Conservation (phyloP, 192 early-diverging fungal genomes). For the Oehlia diaphana region DNA sequence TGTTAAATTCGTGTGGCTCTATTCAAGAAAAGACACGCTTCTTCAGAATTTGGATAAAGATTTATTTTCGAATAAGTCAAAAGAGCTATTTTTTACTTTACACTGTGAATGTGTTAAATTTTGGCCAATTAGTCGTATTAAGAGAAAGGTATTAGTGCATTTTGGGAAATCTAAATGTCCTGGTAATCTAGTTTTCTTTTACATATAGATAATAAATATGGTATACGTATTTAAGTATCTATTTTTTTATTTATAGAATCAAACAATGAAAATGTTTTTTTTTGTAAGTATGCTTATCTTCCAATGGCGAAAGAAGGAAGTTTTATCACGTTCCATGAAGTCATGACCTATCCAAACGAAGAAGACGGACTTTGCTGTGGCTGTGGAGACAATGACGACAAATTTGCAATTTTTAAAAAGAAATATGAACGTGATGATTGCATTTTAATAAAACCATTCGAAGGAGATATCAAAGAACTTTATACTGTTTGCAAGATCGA, state of each 20-base stretch:
- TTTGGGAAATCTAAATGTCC: not conserved
- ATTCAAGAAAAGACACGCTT: conserved; percentile 12
- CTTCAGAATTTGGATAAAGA: conserved; percentile 14
- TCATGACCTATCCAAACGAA: not conserved
- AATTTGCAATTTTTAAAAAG: not conserved
- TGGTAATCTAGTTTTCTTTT: not conserved
- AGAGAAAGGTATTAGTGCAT: conserved; percentile 8
- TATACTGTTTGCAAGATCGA: conserved; percentile 22
- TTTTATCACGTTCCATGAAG: conserved; percentile 4
- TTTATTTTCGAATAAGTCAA: not conserved
- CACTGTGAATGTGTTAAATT: conserved; percentile 18
- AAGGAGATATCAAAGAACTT: not conserved
- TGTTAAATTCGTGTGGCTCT: conserved; percentile 19
- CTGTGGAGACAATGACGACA: not conserved
- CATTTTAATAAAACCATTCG: not conserved
- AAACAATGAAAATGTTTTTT: not conserved
- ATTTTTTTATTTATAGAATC: not conserved
- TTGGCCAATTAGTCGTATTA: not conserved
- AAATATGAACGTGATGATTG: conserved; percentile 21
- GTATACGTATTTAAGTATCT: not conserved
- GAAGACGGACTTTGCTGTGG: not conserved
- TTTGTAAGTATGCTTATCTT: not conserved
- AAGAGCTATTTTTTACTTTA: conserved; percentile 23
- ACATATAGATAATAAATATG: too few species aligned
- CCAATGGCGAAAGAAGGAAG: not conserved